Evolutionary conservation across 495 filamentous ascomycete species (phyloP).

Genomic region (Astrothelium macrocarpum): DNA sequence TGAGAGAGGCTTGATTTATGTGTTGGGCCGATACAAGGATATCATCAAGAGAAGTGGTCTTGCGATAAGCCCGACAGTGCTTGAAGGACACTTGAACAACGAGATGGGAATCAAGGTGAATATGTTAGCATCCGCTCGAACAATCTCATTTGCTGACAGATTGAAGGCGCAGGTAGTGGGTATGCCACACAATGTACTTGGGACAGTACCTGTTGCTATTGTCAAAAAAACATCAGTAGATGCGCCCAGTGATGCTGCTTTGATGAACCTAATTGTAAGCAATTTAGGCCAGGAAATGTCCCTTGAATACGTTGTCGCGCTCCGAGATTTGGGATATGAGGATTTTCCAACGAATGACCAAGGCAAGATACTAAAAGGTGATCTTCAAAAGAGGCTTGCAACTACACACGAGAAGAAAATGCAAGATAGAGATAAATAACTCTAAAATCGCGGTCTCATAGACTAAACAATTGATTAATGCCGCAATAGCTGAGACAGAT

Average conservation of each 20-base stretch:
- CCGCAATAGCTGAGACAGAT: no score
- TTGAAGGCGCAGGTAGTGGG: conserved; percentile 4
- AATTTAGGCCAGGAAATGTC: conserved; percentile 4
- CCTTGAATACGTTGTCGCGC: not conserved
- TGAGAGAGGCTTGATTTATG: not conserved
- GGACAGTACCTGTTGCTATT: conserved; percentile 8
- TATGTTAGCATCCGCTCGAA: not conserved
- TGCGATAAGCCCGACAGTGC: conserved; percentile 5
- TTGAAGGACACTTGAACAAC: conserved; percentile 5
- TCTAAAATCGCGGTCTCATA: no score
- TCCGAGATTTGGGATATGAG: conserved; percentile 5
- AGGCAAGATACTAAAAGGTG: conserved; percentile 7
- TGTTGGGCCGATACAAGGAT: conserved; percentile 9
- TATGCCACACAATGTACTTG: not conserved
- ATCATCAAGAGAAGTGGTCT: conserved; percentile 9
- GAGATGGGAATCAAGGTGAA: not conserved
- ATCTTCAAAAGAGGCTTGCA: not conserved
- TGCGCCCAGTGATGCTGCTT: not conserved
- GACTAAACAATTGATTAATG: no score
- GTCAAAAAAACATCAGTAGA: not conserved
- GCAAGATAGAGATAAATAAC: not conserved
- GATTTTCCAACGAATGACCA: conserved; percentile 6
- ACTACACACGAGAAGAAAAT: not conserved
- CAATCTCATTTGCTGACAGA: not conserved
- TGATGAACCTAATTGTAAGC: conserved; percentile 2